Evolutionary conservation across 495 filamentous ascomycete genomes (phyloP).

Genomic region (Lentithecium fluviatile): DNA sequence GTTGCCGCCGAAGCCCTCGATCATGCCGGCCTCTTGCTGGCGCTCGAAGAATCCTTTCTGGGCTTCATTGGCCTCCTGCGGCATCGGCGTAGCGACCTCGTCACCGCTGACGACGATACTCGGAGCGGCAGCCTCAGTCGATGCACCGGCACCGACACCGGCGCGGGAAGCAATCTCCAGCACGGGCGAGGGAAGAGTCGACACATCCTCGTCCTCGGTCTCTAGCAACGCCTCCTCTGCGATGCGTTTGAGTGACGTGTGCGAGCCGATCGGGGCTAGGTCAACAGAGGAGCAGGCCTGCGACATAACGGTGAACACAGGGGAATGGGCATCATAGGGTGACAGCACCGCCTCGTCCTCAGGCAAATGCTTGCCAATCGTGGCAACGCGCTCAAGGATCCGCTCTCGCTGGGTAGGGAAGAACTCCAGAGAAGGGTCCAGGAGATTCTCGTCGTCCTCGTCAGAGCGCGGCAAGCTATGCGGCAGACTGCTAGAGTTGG

Average conservation of each 20-base stretch:
- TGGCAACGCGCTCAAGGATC: slow-evolving; percentile 22
- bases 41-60: not conserved
- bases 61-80: not conserved
- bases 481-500: not conserved
- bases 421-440: slow-evolving; percentile 19
- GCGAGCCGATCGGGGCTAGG: not conserved
- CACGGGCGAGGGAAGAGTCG: not conserved
- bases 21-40: not conserved
- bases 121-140: not conserved
- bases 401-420: slow-evolving; percentile 22
- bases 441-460: slow-evolving; percentile 31
- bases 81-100: not conserved
- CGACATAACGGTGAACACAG: slow-evolving; percentile 4
- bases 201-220: not conserved
- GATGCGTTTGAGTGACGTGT: slow-evolving; percentile 8
- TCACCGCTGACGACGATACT: not conserved
- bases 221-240: slow-evolving; percentile 10
- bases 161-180: not conserved
- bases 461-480: slow-evolving; percentile 16
- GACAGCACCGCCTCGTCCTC: slow-evolving; percentile 13
- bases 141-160: too few relatives aligned
- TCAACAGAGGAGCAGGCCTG: slow-evolving; percentile 13
- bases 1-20: too few relatives aligned
- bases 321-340: slow-evolving; percentile 5
- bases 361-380: slow-evolving; percentile 7